phyloP scores from a whole-genome alignment of 225 moss, liverwort and hornwort species.

The Bryum argenteum region DNA sequence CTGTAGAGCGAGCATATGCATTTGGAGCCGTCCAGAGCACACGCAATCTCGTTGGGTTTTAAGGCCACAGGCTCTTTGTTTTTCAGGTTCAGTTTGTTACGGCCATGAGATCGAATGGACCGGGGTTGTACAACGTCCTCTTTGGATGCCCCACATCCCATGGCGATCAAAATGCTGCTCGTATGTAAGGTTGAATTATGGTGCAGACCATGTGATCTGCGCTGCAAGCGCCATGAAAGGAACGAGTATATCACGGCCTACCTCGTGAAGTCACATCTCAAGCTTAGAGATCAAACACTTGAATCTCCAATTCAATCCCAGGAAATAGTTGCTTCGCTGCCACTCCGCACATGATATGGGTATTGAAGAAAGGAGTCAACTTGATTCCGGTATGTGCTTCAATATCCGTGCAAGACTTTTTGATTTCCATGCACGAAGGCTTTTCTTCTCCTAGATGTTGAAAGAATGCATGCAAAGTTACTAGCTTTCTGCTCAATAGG shows the following conservation, averaged over 20 bases:
- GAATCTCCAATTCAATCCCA: background rate
- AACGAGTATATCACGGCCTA: background rate
- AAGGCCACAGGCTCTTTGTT: constrained; percentile 27
- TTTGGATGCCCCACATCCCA: constrained; percentile 70
- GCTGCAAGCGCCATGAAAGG: constrained; percentile 15
- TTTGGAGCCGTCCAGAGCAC: constrained; percentile 18
- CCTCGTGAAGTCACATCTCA: constrained; percentile 21
- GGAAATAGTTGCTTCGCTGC: constrained; percentile 1
- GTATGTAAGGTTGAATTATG: constrained; percentile 20
- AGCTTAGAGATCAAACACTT: constrained; percentile 21
- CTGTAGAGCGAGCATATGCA: constrained; percentile 37
- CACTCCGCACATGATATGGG: constrained; percentile 3
- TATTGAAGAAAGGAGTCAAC: background rate
- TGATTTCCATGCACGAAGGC: background rate
- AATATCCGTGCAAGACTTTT: constrained; percentile 5
- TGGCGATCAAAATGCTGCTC: constrained; percentile 34
- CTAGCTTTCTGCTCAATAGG: constrained; percentile 25
- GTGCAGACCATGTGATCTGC: constrained; percentile 18
- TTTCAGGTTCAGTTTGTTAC: constrained; percentile 29
- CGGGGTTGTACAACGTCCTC: constrained; percentile 48
- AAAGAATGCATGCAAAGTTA: background rate
- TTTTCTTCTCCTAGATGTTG: constrained; percentile 23
- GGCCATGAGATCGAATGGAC: constrained; percentile 32
- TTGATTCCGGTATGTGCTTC: constrained; percentile 9
- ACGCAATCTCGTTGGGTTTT: constrained; percentile 40